Evolutionary conservation across 1,284 basidiomycete species (phyloP), one percentile per base, ranked within the genome.

Genomic region (Cystobasidium slooffiae): DNA sequence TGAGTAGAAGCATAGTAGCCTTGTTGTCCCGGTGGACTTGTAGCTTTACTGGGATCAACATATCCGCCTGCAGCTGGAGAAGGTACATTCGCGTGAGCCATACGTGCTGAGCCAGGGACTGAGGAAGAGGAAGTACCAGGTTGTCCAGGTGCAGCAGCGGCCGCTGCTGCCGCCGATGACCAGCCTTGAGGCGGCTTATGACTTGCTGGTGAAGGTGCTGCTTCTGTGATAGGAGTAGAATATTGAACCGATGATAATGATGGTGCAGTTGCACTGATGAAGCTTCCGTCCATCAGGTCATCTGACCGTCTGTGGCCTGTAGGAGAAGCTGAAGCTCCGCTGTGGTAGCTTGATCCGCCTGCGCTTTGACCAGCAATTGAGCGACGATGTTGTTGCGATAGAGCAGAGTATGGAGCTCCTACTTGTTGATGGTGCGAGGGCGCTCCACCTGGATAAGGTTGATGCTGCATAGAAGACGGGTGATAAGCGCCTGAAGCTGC

Each of bases 311-410:
- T 55, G 39, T 69, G 68, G 2, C 55, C 46, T 16, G 18, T 39
- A 7, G 68, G 68, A 59, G 68, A 69, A 39, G 31, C 44, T 18
- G 68, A 69, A 9, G 53, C 46, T 16, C 56, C 56, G 44, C 68
- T 69, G 43, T 69, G 68, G 41, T 59, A 69, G 58, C 68, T 69
- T 37, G 68, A 69, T 6, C 68, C 56, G n/a, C 55, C 56, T 16
- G 68, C 56, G 46, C 53, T 68, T 56, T 68, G 68, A 20, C 55
- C 68, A 12, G 68, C 55, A n/a, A 69, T 69, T 5, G 68, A 69
- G 46, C 68, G 68, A 55, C 68, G 64, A 46, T 39, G 68, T 43
- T 20, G 61, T 16, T 63, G 61, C 4, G 43, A 37, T 1, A 47
- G 20, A 24, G 59, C 41, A 47, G n/a, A 63, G 9, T n/a, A 43